A percentile compares a stretch with the other conserved stretches of the same genome.
These are phyloP conservation scores for Cynara cardunculus DNA, from an alignment of 129 eudicot genomes.

Conservation along the genomic window DNA sequence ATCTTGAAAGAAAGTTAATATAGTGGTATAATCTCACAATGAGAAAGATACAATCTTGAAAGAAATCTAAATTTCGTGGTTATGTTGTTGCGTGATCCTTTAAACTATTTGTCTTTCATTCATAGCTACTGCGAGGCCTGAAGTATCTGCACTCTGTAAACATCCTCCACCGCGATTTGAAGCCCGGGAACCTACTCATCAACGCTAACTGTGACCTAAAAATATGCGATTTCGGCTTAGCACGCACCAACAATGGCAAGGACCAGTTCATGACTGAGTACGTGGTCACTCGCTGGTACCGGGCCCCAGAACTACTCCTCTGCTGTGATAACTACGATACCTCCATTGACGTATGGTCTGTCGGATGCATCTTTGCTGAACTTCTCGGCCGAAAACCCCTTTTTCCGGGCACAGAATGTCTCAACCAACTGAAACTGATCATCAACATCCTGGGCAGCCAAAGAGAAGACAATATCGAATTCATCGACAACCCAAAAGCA, in stretches of 20 bases:
- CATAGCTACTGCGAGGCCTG: constrained; percentile 70
- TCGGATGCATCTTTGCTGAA: constrained; percentile 83
- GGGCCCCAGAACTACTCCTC: constrained; percentile 83
- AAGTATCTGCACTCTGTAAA: constrained; percentile 74
- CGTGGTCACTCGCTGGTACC: constrained; percentile 74
- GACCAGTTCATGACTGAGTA: constrained; percentile 76
- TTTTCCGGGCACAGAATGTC: constrained; percentile 78
- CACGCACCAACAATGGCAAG: constrained; percentile 62
- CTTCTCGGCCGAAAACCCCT: constrained; percentile 78
- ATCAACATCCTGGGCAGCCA: constrained; percentile 71
- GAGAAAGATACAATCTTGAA: too few relatives aligned
- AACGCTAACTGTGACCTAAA: constrained; percentile 72
- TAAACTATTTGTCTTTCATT: background rate
- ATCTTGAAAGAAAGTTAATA: too few relatives aligned
- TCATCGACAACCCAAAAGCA: constrained; percentile 82
- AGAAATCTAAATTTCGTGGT: too few relatives aligned
- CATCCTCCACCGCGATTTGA: constrained; percentile 70
- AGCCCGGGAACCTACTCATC: constrained; percentile 70
- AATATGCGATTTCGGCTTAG: constrained; percentile 69
- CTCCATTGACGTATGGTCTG: constrained; percentile 86
- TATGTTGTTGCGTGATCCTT: background rate
- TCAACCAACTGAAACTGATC: constrained; percentile 72
- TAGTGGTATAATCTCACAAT: too few relatives aligned
- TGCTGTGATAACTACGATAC: constrained; percentile 82
- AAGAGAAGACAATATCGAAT: constrained; percentile 55